Evolutionary conservation across 768 basidiomycete genomes (phyloP), one percentile per base, ranked within the genome.

Genomic region (Russula vinacea): DNA sequence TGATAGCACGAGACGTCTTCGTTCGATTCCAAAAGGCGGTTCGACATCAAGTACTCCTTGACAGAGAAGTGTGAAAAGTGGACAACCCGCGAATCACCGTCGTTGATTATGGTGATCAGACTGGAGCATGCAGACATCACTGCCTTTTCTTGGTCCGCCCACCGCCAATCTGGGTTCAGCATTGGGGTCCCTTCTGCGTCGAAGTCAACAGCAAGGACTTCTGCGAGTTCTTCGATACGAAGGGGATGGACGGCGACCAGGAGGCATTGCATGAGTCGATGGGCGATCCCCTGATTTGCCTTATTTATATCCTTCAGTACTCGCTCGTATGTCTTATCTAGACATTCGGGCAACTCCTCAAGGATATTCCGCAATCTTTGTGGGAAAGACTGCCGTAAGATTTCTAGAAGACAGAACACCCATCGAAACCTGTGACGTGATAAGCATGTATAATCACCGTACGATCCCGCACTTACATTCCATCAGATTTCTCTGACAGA

Each of bases 231-330:
- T n/a, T 40, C 50, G n/a, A 60, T 40, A 5, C 32, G 50, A 22
- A 60, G 40, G 3, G 60, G 52, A 11, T 32, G 60, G 24, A 32
- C 10, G 22, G 51, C 52, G 5, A 52, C 50, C 14, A 17, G 26
- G 19, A 60, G 51, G 17, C 51, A 60, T 45, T 60, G 60, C 3
- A 60, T 5, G 17, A 60, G 51, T 16, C 39, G 60, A 32, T 42
- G 26, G 19, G 60, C 60, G 22, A 35, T 39, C 10, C 26, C 7
- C 29, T 19, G 32, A n/a, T 45, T 60, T 6, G 52, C 1, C 37
- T 54, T 44, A 11, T 11, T n/a, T 8, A 60, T 60, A 3, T 33
- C 51, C 26, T 33, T 40, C 60, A 60, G 17, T n/a, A 60, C 19
- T 13, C 40, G 52, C 39, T 42, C 29, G 33, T 60, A 53, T 8